Base-by-base conservation (phyloP, 2,329 filamentous ascomycete species). In the Neofusicoccum umdonicola region DNA sequence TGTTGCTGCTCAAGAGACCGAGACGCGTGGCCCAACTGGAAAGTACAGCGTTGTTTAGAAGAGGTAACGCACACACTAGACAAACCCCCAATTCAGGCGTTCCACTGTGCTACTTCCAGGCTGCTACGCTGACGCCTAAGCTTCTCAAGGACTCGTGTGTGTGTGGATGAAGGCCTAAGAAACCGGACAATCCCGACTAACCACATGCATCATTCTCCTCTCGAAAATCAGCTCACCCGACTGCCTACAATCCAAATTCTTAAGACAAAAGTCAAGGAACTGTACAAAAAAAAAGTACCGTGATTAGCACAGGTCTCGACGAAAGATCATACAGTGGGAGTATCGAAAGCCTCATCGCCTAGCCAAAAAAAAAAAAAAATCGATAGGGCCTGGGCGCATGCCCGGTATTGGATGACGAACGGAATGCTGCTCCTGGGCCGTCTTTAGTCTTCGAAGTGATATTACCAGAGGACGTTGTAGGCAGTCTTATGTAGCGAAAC, bases 1-100 rank as follows among this genome's bases (percentile, higher is more conserved):
- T 0, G 87, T 96, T 72, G 92, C 92, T 13, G 93, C 93, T 11
- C 91, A 90, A 31, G 93, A 97, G 71, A 90, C 90, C n/a, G 90
- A 95, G 74, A 89, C 87, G 66, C 86, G 93, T 68, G 90, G 92
- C 1, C 88, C 88, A 72, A 92, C 92, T 65, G 77, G 77, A 57
- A 86, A 93, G 71, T 99, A 98, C 75, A 96, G 87, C 51, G 92
- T 92, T n/a, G 62, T 64, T 51, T 64, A 58, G 58, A 62, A 39
- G 45, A 62, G 51, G 62, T 48, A 31, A 44, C 35, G 35, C 35
- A 41, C 22, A 17, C 48, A 63, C 41, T 34, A 47, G 62, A 50
- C 42, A 58, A 34, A 41, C 42, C 42, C 41, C 42, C 17, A 50
- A 51, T 41, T 62, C 37, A 17, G 51, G 44, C 42, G 19, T n/a